Conservation (phyloP, 495 filamentous ascomycete genomes). For the Elasticomyces elasticus region DNA sequence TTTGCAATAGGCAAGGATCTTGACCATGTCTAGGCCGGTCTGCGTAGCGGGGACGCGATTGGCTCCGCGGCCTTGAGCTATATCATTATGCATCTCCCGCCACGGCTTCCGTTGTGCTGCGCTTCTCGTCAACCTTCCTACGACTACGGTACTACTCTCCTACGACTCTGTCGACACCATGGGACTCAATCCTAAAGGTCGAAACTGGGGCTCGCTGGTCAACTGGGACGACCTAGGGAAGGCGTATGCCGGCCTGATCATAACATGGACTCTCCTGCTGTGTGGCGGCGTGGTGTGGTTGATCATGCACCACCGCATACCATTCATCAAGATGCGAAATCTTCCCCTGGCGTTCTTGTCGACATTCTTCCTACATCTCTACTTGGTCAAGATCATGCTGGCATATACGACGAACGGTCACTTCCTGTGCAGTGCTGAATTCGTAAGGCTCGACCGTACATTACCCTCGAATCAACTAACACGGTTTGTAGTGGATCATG, state of each 20-base stretch:
- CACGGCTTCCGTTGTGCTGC: not conserved
- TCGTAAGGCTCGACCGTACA: too few species aligned
- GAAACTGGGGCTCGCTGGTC: conserved; percentile 6
- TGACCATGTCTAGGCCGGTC: not conserved
- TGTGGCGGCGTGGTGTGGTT: conserved; percentile 45
- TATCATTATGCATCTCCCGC: not conserved
- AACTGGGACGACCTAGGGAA: conserved; percentile 37
- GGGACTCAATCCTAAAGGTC: conserved; percentile 6
- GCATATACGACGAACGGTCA: conserved; percentile 50
- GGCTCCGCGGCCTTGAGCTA: not conserved
- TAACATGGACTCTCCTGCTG: conserved; percentile 48
- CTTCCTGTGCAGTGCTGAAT: conserved; percentile 50
- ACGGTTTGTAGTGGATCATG: too few species aligned
- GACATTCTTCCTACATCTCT: conserved; percentile 53
- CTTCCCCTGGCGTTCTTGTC: conserved; percentile 49
- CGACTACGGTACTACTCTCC: too few species aligned
- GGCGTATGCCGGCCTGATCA: conserved; percentile 37
- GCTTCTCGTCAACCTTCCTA: not conserved
- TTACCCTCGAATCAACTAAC: too few species aligned
- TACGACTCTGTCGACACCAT: not conserved
- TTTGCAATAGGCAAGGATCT: not conserved
- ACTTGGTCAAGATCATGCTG: conserved; percentile 49
- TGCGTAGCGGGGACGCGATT: not conserved
- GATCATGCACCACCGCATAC: conserved; percentile 42
- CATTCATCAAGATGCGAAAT: conserved; percentile 55